phyloP scores from a whole-genome alignment of 2,329 filamentous ascomycete genomes.

The Ascochyta pisi region DNA sequence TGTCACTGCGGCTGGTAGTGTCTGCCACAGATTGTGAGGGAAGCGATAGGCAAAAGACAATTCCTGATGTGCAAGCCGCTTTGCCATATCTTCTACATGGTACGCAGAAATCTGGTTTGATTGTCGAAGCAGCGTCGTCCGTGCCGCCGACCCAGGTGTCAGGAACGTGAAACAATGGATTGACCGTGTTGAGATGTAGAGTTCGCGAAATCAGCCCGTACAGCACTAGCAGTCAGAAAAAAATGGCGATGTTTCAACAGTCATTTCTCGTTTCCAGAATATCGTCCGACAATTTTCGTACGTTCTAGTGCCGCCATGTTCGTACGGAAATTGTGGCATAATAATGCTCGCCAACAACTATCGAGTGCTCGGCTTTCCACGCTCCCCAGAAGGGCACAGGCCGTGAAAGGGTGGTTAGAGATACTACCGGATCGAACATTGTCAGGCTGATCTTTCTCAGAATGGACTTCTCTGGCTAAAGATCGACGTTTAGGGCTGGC shows the following conservation, averaged over 20 bases:
- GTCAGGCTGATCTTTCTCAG: conserved; percentile 19
- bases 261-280: conserved; percentile 15
- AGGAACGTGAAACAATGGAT: conserved; percentile 38
- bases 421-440: conserved; percentile 14
- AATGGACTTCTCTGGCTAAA: conserved; percentile 19
- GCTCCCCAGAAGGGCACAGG: conserved; percentile 16
- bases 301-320: conserved; percentile 6
- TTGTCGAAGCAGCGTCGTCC: conserved; percentile 11
- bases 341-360: conserved; percentile 3
- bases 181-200: conserved; percentile 17
- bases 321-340: conserved; percentile 6
- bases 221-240: conserved; percentile 6
- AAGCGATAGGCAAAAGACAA: background rate
- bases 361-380: conserved; percentile 6
- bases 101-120: conserved; percentile 1
- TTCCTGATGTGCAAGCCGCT: background rate
- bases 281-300: background rate
- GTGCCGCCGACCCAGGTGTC: conserved; percentile 15
- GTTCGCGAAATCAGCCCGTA: conserved; percentile 14
- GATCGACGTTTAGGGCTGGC: conserved; percentile 29
- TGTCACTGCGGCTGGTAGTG: conserved; percentile 17
- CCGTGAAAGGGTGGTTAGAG: conserved; percentile 9
- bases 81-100: background rate
- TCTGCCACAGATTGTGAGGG: background rate
- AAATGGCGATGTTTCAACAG: conserved; percentile 21